Conservation (phyloP, 2,329 filamentous ascomycete genomes). For the Trichothecium roseum region DNA sequence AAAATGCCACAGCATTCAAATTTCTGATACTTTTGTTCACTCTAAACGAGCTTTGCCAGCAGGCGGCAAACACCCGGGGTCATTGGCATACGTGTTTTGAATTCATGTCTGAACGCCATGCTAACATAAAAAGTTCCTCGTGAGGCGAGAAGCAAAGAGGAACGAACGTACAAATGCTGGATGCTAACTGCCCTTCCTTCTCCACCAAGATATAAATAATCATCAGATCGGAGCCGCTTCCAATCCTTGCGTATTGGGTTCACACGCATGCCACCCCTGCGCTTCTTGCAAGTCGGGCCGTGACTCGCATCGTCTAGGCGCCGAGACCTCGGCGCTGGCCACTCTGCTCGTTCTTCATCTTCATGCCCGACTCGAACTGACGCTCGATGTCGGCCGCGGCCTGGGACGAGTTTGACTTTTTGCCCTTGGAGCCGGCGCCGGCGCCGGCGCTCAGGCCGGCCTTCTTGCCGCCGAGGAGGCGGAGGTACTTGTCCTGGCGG, state of each 20-base stretch:
- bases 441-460: slow-evolving; percentile 15
- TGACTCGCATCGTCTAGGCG: slow-evolving; percentile 22
- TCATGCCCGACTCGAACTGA: slow-evolving; percentile 47
- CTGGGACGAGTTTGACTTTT: slow-evolving; percentile 20
- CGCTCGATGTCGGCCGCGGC: slow-evolving; percentile 43
- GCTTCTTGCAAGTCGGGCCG: too few relatives aligned
- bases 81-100: not conserved
- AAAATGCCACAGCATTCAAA: too few relatives aligned
- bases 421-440: slow-evolving; percentile 6
- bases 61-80: too few relatives aligned
- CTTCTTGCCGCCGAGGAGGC: slow-evolving; percentile 44
- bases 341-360: slow-evolving; percentile 41
- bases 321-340: slow-evolving; percentile 42
- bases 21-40: too few relatives aligned
- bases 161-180: not conserved
- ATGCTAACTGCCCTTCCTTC: not conserved
- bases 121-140: not conserved
- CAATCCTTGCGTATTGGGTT: too few relatives aligned
- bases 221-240: too few relatives aligned
- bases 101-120: not conserved
- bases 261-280: too few relatives aligned
- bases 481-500: slow-evolving; percentile 46
- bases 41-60: too few relatives aligned
- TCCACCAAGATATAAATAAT: not conserved
- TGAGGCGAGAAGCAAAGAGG: not conserved